Percentiles rank a stretch among this genome's conserved stretches.
phyloP scores from a whole-genome alignment of 495 filamentous ascomycete species.

The Zalerion maritima region DNA sequence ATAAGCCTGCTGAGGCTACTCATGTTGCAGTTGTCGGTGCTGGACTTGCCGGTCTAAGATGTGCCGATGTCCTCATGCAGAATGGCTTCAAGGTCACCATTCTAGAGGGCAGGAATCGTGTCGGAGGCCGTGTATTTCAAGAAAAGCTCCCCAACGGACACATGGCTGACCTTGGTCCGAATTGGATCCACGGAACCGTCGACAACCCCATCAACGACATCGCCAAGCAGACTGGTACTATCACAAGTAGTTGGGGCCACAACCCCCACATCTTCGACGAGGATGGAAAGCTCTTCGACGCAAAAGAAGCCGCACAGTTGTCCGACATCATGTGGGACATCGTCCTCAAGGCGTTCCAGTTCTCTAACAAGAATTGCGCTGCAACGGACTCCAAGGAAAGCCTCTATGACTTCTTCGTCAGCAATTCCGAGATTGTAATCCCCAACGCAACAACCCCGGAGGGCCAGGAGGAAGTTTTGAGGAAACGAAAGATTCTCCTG shows the following conservation, averaged over 20 bases:
- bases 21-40: conserved; percentile 69
- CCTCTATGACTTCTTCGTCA: conserved; percentile 70
- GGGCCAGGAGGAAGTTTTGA: conserved; percentile 39
- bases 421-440: no score
- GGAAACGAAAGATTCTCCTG: conserved; percentile 39
- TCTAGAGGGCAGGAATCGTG: conserved; percentile 66
- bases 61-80: conserved; percentile 66
- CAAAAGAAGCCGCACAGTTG: conserved; percentile 35
- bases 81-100: conserved; percentile 73
- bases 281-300: conserved; percentile 42
- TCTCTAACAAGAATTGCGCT: conserved; percentile 53
- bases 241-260: conserved; percentile 42
- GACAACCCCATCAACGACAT: conserved; percentile 75
- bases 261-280: conserved; percentile 44
- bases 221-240: conserved; percentile 51
- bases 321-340: conserved; percentile 61
- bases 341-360: conserved; percentile 61
- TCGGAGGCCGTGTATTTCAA: conserved; percentile 66
- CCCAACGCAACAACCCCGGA: no score
- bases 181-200: conserved; percentile 87
- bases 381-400: conserved; percentile 52
- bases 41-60: conserved; percentile 74
- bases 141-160: conserved; percentile 30
- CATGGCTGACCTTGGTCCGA: conserved; percentile 58
- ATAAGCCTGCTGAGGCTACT: no score